Evolutionary conservation across 805 yeast species (phyloP), one percentile per base, ranked within the genome.

Genomic region (Nakazawaea siamensis): DNA sequence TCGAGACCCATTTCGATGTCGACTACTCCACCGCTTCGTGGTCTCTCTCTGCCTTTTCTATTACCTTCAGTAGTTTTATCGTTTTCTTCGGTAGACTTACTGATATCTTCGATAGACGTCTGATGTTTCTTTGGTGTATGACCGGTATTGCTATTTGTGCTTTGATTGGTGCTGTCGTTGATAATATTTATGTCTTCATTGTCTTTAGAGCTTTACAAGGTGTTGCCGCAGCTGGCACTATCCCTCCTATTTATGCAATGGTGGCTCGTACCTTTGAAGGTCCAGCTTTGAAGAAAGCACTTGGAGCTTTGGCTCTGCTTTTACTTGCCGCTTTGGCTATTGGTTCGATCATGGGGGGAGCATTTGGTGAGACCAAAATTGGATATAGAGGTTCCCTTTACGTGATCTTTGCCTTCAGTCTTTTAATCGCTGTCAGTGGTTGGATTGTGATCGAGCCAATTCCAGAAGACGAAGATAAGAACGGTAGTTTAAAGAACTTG

Each of bases 281-380:
- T 3, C 10, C 8, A 20, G 25, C 21, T 7, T 28, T 34, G 15
- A 55, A 48, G 6, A 38, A 38, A 6, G 59, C 62, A 2, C 33
- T 59, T 18, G 46, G 51, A 5, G 38, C 41, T 3, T 44, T 60
- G 2, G 45, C 58, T 2, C 35, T 55, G 14, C 43, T 52, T 21
- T 29, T 51, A 35, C 46, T 59, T 37, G 32, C 55, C 19, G 39
- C 57, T 24, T 48, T 60, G 10, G 69, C 69, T 8, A 21, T 64
- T 10, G 73, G 71, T 5, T 43, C 52, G 3, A 37, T 66, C 8
- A 26, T 67, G 2, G 73, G 73, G 18, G 73, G 73, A 33, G 73
- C 68, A 0, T 68, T 67, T 33, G 46, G 61, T 1, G 35, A 40
- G 19, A 49, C 66, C 2, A 26, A 34, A 5, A 46, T 62, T 34